phyloP scores from a whole-genome alignment of 1,139 yeast species.

The Pneumocystis jirovecii region DNA sequence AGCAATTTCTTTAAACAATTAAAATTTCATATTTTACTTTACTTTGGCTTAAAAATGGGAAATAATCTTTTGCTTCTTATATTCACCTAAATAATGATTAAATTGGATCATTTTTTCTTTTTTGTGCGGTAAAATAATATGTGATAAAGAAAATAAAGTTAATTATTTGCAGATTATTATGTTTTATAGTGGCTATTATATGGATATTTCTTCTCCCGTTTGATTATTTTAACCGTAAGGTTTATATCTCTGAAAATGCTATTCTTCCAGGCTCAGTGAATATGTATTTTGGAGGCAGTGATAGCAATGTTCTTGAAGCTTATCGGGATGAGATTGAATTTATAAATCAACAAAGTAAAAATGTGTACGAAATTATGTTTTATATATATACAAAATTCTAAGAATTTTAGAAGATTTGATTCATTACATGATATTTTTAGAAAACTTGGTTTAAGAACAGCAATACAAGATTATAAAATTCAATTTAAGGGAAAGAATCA shows the following conservation, averaged over 20 bases:
- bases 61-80: not conserved
- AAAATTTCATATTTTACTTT: not conserved
- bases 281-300: conserved; percentile 86
- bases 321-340: conserved; percentile 47
- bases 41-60: not conserved
- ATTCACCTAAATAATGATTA: not conserved
- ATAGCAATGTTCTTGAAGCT: conserved; percentile 52
- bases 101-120: not conserved
- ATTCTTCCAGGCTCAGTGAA: conserved; percentile 92
- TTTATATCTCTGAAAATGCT: conserved; percentile 81
- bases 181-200: conserved; percentile 44
- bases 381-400: not conserved
- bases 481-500: conserved; percentile 22
- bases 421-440: conserved; percentile 45
- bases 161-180: conserved; percentile 23
- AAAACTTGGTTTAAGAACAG: conserved; percentile 59
- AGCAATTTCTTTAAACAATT: not conserved
- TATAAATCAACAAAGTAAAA: conserved; percentile 18
- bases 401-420: conserved; percentile 26
- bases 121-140: not conserved
- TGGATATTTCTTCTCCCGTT: conserved; percentile 63
- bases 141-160: not conserved
- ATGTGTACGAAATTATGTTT: conserved; percentile 12
- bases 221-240: conserved; percentile 60
- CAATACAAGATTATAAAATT: conserved; percentile 30